phyloP scores from a whole-genome alignment of 202 grass and related monocot species.

The Dendrocalamus latiflorus region DNA sequence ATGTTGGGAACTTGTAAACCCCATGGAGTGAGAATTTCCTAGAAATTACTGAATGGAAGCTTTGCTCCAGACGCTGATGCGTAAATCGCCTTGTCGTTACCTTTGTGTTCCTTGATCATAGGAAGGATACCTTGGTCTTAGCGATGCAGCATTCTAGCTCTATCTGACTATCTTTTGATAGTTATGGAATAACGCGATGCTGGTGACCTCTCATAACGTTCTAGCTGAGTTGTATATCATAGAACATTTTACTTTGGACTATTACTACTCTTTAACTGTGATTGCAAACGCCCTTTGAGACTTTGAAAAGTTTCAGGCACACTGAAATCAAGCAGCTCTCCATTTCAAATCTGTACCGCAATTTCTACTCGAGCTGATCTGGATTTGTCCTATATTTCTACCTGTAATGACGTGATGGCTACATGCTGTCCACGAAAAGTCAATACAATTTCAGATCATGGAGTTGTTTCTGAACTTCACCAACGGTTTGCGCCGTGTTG shows the following conservation, averaged over 20 bases:
- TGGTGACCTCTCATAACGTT: background rate
- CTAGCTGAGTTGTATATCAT: background rate
- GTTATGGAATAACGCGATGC: background rate
- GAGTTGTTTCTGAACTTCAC: background rate
- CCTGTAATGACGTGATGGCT: background rate
- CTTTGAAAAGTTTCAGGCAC: background rate
- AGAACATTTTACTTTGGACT: background rate
- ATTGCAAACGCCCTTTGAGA: background rate
- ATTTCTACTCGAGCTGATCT: background rate
- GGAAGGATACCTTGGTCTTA: background rate
- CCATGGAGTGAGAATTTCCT: slow-evolving; percentile 2
- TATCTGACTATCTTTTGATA: background rate
- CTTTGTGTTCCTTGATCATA: background rate
- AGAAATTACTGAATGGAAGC: slow-evolving; percentile 1
- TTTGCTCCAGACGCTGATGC: background rate
- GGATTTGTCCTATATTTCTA: background rate
- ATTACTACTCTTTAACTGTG: background rate
- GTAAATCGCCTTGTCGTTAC: background rate
- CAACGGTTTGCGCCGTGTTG: background rate
- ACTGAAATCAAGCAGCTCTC: background rate
- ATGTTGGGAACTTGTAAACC: slow-evolving; percentile 28
- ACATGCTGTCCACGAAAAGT: background rate
- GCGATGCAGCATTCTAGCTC: background rate
- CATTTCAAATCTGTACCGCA: background rate
- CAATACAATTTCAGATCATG: background rate